A percentile compares a stretch with the other conserved stretches of the same genome.
Evolutionary conservation across 805 yeast genomes (phyloP).

Genomic region (Saccharomycopsis sp.): DNA sequence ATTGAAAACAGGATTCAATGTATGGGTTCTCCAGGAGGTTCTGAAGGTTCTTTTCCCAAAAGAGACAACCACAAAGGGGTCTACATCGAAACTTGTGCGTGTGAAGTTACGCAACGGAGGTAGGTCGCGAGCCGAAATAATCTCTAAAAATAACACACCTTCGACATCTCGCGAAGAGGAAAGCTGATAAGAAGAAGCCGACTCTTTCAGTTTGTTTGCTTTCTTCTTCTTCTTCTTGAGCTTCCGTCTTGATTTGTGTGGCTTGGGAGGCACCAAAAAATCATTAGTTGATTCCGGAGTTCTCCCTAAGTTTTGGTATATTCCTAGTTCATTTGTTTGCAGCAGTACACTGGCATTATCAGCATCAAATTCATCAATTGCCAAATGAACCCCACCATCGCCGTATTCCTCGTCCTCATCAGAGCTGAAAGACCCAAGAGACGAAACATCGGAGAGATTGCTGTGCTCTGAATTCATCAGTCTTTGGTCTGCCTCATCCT

Average conservation of each 20-base stretch:
- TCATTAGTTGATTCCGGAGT: not conserved
- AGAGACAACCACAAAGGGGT: conserved; percentile 88
- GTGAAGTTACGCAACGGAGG: conserved; percentile 67
- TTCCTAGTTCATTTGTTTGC: not conserved
- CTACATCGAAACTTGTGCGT: conserved; percentile 85
- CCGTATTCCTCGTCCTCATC: not conserved
- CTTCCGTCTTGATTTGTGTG: not conserved
- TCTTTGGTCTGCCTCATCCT: not conserved
- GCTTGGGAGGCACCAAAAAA: conserved; percentile 1
- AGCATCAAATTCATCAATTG: not conserved
- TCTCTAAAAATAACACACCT: conserved; percentile 76
- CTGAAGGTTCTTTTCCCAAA: conserved; percentile 84
- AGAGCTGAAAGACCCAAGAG: not conserved
- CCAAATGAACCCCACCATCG: not conserved
- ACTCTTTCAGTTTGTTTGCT: conserved; percentile 10
- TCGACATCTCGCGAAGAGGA: conserved; percentile 33
- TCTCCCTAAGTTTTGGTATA: not conserved
- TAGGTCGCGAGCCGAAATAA: conserved; percentile 63
- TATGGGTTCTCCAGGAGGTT: conserved; percentile 79
- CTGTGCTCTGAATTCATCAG: not conserved
- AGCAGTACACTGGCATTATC: not conserved
- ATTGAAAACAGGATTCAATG: conserved; percentile 73
- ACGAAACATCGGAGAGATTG: not conserved
- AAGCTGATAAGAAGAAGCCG: conserved; percentile 30
- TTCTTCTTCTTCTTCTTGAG: not conserved